Conservation (phyloP, 2,329 filamentous ascomycete genomes). For the Harringtonia lauricola region DNA sequence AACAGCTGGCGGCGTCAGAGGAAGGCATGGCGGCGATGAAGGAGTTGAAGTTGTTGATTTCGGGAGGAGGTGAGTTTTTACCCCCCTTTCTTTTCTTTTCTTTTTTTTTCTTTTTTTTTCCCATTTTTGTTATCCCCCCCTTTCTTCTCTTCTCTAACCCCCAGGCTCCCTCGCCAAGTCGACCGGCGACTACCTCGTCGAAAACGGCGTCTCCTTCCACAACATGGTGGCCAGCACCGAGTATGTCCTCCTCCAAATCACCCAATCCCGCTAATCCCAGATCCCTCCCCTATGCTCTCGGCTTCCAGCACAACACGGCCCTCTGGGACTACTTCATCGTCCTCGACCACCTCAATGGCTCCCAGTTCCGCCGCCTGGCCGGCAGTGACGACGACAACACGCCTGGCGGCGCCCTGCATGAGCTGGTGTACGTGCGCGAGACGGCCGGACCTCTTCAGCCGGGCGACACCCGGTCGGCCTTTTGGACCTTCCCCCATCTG, state of each 20-base stretch:
- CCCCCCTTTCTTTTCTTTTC: no score
- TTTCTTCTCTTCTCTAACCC: no score
- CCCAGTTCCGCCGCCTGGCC: not conserved
- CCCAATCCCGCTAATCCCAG: constrained; percentile 12
- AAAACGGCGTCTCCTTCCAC: constrained; percentile 20
- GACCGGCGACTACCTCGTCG: constrained; percentile 25
- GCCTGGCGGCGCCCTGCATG: no score
- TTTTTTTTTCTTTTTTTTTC: no score
- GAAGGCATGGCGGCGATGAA: constrained; percentile 19
- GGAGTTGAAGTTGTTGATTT: constrained; percentile 22
- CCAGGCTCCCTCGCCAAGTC: constrained; percentile 25
- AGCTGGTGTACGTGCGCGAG: constrained; percentile 24
- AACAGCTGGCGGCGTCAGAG: constrained; percentile 26
- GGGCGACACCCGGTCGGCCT: constrained; percentile 22
- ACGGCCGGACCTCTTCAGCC: no score
- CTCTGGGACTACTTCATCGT: constrained; percentile 33
- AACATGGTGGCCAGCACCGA: constrained; percentile 32
- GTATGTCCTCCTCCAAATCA: constrained; percentile 16
- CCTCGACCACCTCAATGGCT: constrained; percentile 21
- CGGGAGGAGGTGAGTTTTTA: constrained; percentile 24
- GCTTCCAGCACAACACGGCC: constrained; percentile 19
- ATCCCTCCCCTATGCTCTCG: constrained; percentile 21
- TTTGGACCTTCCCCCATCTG: constrained; percentile 27
- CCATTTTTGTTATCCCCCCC: no score
- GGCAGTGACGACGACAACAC: constrained; percentile 16